Conservation (phyloP, 31 red algal genomes). For the Pterothamnion heteromorphum region DNA sequence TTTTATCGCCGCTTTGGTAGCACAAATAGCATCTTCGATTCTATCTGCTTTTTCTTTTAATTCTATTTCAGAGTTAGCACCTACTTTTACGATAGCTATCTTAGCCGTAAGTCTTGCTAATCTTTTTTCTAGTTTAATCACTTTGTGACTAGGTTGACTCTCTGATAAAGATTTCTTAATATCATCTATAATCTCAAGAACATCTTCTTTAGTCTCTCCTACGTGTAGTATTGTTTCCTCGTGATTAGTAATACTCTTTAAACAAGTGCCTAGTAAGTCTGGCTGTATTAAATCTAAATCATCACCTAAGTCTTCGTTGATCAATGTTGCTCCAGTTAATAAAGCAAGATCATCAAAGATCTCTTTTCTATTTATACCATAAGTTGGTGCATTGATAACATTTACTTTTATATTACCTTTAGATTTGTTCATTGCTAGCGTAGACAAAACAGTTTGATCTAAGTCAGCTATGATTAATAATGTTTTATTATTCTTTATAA, state of each 20-base stretch:
- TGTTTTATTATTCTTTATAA: conserved; percentile 80
- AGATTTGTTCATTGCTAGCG: conserved; percentile 95
- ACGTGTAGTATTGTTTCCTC: conserved; percentile 78
- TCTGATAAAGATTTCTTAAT: conserved; percentile 72
- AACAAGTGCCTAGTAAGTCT: conserved; percentile 75
- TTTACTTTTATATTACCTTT: conserved; percentile 84
- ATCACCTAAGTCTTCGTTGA: conserved; percentile 76
- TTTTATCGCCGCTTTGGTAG: conserved; percentile 93
- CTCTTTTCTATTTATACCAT: conserved; percentile 87
- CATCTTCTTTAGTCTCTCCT: conserved; percentile 61
- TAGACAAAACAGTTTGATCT: conserved; percentile 79
- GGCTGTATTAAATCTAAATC: conserved; percentile 67
- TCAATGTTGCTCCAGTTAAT: conserved; percentile 77
- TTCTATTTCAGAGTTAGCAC: conserved; percentile 94
- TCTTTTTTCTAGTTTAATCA: conserved; percentile 88
- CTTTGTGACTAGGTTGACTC: conserved; percentile 74
- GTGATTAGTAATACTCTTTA: conserved; percentile 78
- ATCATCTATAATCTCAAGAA: conserved; percentile 74
- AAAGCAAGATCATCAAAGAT: conserved; percentile 93
- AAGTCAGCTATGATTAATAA: conserved; percentile 93
- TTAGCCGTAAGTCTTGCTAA: conserved; percentile 85
- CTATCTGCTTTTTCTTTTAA: conserved; percentile 96
- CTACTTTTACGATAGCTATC: conserved; percentile 86
- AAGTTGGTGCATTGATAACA: conserved; percentile 93
- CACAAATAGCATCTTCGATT: conserved; percentile 92